Evolutionary conservation across 148 eudicot genomes (phyloP), one percentile per base, ranked within the genome.

Genomic region (Silene conica): DNA sequence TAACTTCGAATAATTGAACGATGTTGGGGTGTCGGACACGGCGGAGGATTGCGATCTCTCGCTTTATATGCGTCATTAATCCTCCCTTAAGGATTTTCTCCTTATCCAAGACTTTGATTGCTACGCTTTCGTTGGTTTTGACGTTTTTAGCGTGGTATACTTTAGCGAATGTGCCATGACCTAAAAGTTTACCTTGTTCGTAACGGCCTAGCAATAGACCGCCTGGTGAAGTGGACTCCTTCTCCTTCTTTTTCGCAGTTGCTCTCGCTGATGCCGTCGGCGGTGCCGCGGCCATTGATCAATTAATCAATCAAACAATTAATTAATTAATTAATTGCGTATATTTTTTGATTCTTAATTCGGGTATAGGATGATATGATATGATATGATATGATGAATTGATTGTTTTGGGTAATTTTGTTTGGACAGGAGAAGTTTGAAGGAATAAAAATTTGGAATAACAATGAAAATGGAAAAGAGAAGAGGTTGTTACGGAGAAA

Each of bases 1-100:
- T 88, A 0, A 88, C 89, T 48, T 88, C 89, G 74, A 84, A 88
- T 0, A 88, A 46, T 50, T 86, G 86, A 0, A 88, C 92, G n/a
- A 88, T 88, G 12, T 86, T 84, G 0, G 92, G 92, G 77, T 88
- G 92, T 3, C 86, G 74, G 0, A 88, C 85, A 0, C 89, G 85
- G 20, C 89, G 79, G 14, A 88, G 85, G 45, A 88, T 83, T 0
- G 88, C 62, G 72, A 86, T 88, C 71, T 88, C 92, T 2, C 92
- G 85, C 77, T 88, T 88, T 15, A 88, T 86, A 55, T 88, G 92
- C 0, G 71, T 76, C 75, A 88, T 88, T 0, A 88, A 12, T 0
- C 92, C 92, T 12, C 83, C 85, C 31, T 88, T 88, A 4, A 88
- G n/a, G 25, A 88, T 86, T 54, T 88, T 86, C 34, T 88, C 89